Conservation (phyloP, 2,329 filamentous ascomycete genomes). For the Lachnellula subtilissima region DNA sequence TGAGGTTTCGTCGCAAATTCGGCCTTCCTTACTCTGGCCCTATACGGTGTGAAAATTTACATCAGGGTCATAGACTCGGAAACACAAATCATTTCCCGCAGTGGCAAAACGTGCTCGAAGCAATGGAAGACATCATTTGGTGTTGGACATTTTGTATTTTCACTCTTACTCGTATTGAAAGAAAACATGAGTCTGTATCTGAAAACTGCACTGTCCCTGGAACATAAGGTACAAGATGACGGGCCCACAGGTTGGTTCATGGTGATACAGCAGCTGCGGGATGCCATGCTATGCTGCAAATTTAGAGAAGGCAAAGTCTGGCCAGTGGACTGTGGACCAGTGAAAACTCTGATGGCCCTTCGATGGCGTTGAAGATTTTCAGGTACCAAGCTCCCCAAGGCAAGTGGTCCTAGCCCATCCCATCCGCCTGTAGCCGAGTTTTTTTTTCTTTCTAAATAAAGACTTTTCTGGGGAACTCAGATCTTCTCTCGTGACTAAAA, state of each 20-base stretch:
- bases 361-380: constrained; percentile 9
- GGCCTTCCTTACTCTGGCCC: not conserved
- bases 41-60: constrained; percentile 7
- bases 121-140: constrained; percentile 18
- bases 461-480: constrained; percentile 2
- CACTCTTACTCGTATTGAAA: not conserved
- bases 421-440: constrained; percentile 3
- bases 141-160: not conserved
- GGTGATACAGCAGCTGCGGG: not conserved
- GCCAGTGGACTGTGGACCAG: constrained; percentile 4
- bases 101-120: constrained; percentile 19
- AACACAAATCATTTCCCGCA: not conserved
- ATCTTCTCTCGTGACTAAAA: too few species aligned
- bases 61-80: not conserved
- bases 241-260: not conserved
- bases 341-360: constrained; percentile 12
- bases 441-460: not conserved
- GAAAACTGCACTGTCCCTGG: not conserved
- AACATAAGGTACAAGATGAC: not conserved
- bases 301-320: not conserved
- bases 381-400: constrained; percentile 8
- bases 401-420: not conserved
- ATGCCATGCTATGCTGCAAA: not conserved
- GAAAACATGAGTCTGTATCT: not conserved
- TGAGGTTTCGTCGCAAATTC: constrained; percentile 14